Conservation (phyloP, 2,329 filamentous ascomycete genomes). For the Paracorniculantispora psalliotae region DNA sequence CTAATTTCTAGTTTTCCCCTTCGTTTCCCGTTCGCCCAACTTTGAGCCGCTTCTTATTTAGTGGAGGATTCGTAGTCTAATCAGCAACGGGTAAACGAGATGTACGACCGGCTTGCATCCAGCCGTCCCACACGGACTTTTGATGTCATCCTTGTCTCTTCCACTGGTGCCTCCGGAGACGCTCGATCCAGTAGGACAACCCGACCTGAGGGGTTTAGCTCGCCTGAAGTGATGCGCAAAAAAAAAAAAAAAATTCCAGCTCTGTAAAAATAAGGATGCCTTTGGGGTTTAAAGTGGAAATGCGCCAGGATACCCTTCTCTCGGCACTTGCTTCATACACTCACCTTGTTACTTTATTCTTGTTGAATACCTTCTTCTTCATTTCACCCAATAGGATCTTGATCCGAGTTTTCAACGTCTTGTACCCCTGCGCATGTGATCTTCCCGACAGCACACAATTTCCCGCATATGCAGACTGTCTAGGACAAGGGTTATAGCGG, state of each 20-base stretch:
- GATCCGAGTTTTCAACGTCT: neutral
- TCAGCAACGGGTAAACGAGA: neutral
- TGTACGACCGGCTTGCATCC: neutral
- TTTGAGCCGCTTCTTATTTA: too few relatives aligned
- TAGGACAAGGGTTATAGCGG: neutral
- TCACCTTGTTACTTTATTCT: neutral
- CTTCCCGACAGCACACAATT: neutral
- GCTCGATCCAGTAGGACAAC: neutral
- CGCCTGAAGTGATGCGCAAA: neutral
- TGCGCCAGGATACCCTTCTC: neutral
- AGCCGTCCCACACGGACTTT: neutral
- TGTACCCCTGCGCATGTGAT: neutral
- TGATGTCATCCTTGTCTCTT: too few relatives aligned
- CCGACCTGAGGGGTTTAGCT: neutral
- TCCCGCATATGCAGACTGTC: neutral
- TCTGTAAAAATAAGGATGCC: neutral
- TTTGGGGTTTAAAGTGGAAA: neutral
- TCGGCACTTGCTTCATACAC: neutral
- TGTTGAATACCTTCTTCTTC: neutral
- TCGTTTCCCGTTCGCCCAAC: too few relatives aligned
- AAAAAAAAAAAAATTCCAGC: neutral
- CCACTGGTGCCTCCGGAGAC: neutral
- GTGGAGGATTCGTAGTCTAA: neutral
- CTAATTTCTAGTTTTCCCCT: neutral
- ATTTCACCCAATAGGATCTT: too few relatives aligned